Base-by-base conservation (phyloP, 495 filamentous ascomycete species). In the Podospora sp. region DNA sequence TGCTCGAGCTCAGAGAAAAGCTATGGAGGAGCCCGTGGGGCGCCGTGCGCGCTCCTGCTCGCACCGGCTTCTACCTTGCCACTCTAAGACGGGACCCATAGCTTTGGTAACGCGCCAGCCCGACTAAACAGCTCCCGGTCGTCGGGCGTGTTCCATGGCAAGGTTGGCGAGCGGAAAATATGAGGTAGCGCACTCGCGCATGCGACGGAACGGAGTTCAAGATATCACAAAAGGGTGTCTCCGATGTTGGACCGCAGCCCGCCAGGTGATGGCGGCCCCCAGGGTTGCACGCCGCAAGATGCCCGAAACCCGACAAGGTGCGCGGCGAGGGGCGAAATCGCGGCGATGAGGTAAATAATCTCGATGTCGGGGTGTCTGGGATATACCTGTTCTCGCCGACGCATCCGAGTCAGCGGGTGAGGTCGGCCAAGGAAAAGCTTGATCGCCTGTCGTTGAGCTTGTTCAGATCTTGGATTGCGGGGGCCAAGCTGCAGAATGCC, bases 391-490 rank as follows among this genome's bases (percentile, higher is more conserved):
- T 46, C 40, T 46, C 2, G 40, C 40, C 40, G 40, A 46, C 40
- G 14, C 9, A 46, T 18, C 40, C 40, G 40, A 46, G 40, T 46
- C 40, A 46, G 40, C 40, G 11, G 11, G 16, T 14, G 40, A 46
- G 40, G 40, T 46, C 40, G 40, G 40, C 40, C 40, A 46, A 46
- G 40, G 11, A 46, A 46, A 46, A 46, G 40, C 40, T 46, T 46
- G 40, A 46, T 46, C 40, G 40, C 40, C 2, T 46, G 40, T 46
- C 40, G 40, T 46, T 46, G 40, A 46, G 40, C 40, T 46, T 46
- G 40, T 46, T 46, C 40, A 46, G 40, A 46, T 46, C 40, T 46
- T 33, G 56, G 56, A 59, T 29, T 59, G 56, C 56, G 56, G 56
- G 56, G 56, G 21, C 56, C 56, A 59, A 33, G 52, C 7, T 22